Percentiles rank a stretch among this genome's conserved stretches.
phyloP scores from a whole-genome alignment of 148 eudicot species.

The Spergularia bocconei region DNA sequence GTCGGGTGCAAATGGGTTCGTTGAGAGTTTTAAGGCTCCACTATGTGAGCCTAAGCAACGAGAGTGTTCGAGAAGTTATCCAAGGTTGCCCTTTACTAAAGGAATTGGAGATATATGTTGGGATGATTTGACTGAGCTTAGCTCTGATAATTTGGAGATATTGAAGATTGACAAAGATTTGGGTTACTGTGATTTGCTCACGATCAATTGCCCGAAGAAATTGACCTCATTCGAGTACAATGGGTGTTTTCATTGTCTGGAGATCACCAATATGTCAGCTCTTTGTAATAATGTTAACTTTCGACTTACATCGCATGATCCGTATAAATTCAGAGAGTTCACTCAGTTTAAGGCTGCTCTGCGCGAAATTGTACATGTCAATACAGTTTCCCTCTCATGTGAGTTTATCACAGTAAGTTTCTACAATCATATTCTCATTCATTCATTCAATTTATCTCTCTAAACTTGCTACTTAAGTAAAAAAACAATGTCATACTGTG shows the following conservation, averaged over 20 bases:
- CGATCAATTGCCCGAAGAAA: constrained; percentile 15
- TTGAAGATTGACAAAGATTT: constrained; percentile 18
- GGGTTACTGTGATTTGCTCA: background rate
- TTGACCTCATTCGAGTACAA: constrained; percentile 15
- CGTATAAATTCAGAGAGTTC: constrained; percentile 14
- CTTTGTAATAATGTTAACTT: constrained; percentile 2
- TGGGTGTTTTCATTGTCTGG: constrained; percentile 3
- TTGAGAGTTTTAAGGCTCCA: constrained; percentile 20
- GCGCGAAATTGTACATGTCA: constrained; percentile 13
- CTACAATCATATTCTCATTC: no score
- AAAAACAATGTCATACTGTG: background rate
- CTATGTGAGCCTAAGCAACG: background rate
- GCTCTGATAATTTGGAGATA: constrained; percentile 7
- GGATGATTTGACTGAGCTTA: constrained; percentile 7
- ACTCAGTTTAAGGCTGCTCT: constrained; percentile 10
- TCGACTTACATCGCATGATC: background rate
- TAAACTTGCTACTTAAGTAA: background rate
- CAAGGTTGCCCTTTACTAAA: constrained; percentile 29
- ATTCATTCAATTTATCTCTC: background rate
- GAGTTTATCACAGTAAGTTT: constrained; percentile 22
- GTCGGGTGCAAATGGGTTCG: constrained; percentile 14
- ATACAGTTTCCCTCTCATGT: constrained; percentile 15
- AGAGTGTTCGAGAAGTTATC: constrained; percentile 6
- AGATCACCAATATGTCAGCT: background rate
- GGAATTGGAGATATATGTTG: constrained; percentile 1